Conservation (phyloP, 768 basidiomycete genomes). For the Trametes coccinea region DNA sequence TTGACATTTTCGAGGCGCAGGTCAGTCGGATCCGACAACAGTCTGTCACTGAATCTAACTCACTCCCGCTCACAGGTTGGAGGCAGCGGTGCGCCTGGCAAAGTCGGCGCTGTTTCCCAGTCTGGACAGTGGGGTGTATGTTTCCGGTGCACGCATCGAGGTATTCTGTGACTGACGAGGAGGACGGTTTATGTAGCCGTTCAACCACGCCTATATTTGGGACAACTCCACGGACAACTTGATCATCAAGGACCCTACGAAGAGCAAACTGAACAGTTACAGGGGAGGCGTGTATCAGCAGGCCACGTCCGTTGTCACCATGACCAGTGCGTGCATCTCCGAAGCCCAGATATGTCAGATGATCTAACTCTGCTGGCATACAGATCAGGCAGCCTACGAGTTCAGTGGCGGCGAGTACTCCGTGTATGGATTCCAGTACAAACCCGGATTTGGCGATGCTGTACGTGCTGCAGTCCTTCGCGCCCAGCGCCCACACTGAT, state of each 20-base stretch:
- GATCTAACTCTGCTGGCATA: slow-evolving; percentile 7
- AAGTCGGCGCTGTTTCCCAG: slow-evolving; percentile 49
- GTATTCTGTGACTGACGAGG: background rate
- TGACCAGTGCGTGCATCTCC: slow-evolving; percentile 36
- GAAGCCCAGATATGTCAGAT: background rate
- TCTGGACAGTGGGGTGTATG: slow-evolving; percentile 80
- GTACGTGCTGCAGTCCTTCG: slow-evolving; percentile 38
- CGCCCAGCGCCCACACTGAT: background rate
- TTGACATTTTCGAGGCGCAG: slow-evolving; percentile 67
- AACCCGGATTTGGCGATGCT: slow-evolving; percentile 59
- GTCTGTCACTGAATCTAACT: slow-evolving; percentile 75
- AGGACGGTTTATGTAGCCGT: slow-evolving; percentile 49
- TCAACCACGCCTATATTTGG: slow-evolving; percentile 74
- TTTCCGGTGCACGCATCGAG: slow-evolving; percentile 7
- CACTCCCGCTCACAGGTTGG: slow-evolving; percentile 73
- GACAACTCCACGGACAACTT: slow-evolving; percentile 61
- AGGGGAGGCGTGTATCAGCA: slow-evolving; percentile 81
- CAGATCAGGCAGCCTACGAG: slow-evolving; percentile 74
- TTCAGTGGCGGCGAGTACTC: slow-evolving; percentile 55
- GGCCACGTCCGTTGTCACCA: slow-evolving; percentile 44
- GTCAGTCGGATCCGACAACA: slow-evolving; percentile 51
- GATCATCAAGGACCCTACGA: slow-evolving; percentile 52
- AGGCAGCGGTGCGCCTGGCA: slow-evolving; percentile 48
- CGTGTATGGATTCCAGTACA: slow-evolving; percentile 82
- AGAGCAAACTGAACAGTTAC: slow-evolving; percentile 62